Percentiles rank a stretch among this genome's conserved stretches.
These are phyloP conservation scores for Paramecium sexaurelia DNA, from an alignment of 73 alveolate species.

Conservation along the genomic window DNA sequence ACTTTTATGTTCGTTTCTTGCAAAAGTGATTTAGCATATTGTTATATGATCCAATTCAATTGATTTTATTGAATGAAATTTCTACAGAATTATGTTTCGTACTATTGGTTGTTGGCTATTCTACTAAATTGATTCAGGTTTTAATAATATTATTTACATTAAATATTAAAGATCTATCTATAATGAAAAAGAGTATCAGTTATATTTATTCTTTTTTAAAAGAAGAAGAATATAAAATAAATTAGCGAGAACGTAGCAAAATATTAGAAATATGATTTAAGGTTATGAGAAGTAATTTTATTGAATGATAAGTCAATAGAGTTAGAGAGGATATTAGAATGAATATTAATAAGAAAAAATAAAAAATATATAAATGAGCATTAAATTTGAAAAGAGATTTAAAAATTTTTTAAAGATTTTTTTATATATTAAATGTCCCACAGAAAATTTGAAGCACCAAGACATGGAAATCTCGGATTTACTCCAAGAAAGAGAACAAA, in stretches of 20 bases:
- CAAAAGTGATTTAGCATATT: conserved; percentile 32
- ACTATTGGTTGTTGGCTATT: conserved; percentile 20
- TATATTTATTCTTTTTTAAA: too few relatives aligned
- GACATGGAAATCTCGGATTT: conserved; percentile 99
- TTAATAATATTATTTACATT: not conserved
- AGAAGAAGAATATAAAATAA: too few relatives aligned
- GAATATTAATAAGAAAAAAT: not conserved
- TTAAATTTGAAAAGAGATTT: not conserved
- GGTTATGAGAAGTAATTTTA: too few relatives aligned
- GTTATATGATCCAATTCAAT: too few relatives aligned
- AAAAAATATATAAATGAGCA: not conserved
- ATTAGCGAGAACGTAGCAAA: too few relatives aligned
- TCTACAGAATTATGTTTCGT: conserved; percentile 31
- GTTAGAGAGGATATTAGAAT: too few relatives aligned
- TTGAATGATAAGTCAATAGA: too few relatives aligned
- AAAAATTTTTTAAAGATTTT: not conserved
- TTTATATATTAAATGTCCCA: conserved; percentile 90
- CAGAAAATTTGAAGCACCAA: conserved; percentile 99
- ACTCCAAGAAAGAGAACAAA: conserved; percentile 99
- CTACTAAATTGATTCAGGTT: not conserved
- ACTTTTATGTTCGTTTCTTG: not conserved
- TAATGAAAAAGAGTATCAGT: too few relatives aligned
- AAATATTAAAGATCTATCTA: too few relatives aligned
- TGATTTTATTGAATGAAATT: not conserved
- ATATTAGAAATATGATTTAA: too few relatives aligned